Evolutionary conservation across 768 basidiomycete genomes (phyloP).

Genomic region (Tricholoma hemisulphureum): DNA sequence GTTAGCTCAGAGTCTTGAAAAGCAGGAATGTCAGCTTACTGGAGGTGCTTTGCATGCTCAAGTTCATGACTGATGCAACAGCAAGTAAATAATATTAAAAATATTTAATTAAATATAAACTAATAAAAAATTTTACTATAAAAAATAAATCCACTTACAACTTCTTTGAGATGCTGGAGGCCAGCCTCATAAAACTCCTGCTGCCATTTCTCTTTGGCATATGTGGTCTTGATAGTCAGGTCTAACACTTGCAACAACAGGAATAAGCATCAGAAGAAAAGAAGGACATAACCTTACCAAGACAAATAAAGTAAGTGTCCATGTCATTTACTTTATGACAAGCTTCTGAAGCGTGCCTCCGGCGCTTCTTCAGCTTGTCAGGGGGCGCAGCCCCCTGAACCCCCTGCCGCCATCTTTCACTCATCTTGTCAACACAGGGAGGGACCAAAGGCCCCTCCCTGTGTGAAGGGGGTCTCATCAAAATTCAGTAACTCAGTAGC

Average conservation of each 20-base stretch:
- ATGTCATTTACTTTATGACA: slow-evolving; percentile 4
- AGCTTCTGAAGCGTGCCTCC: no score
- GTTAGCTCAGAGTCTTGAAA: background rate
- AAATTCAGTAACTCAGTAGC: no score
- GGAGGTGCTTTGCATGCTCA: background rate
- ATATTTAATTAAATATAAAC: no score
- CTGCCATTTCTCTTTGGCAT: slow-evolving; percentile 11
- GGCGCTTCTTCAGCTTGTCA: no score
- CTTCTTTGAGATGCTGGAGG: background rate
- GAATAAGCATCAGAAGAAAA: background rate
- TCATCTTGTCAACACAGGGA: no score
- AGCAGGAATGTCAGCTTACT: background rate
- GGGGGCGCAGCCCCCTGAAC: no score
- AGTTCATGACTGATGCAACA: background rate
- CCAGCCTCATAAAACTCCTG: no score
- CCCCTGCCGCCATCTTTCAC: no score
- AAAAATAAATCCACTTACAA: background rate
- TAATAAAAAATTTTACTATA: background rate
- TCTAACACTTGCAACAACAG: slow-evolving; percentile 3
- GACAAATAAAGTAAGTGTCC: slow-evolving; percentile 13
- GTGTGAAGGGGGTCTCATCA: no score
- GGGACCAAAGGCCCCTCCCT: no score
- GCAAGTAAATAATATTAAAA: background rate
- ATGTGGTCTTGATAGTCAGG: no score
- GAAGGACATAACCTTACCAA: slow-evolving; percentile 4